Percentiles rank a stretch among this genome's conserved stretches.
These are phyloP conservation scores for Daldinia concentrica DNA, from an alignment of 495 filamentous ascomycete genomes.

Conservation along the genomic window DNA sequence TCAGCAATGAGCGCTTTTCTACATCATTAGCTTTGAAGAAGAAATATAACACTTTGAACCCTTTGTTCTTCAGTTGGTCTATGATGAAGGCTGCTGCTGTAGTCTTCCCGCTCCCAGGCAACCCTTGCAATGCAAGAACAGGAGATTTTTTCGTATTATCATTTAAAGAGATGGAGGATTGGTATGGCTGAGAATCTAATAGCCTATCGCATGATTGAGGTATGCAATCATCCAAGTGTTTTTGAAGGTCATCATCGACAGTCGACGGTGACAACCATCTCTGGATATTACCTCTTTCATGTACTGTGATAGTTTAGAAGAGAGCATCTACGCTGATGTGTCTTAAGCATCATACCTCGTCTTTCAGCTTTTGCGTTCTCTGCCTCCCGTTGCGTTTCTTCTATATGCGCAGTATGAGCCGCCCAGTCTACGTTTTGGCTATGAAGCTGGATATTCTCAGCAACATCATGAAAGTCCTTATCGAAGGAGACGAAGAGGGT, in stretches of 20 bases:
- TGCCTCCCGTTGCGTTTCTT: conserved; percentile 30
- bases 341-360: conserved; percentile 15
- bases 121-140: conserved; percentile 33
- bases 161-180: conserved; percentile 22
- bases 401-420: conserved; percentile 30
- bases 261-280: conserved; percentile 47
- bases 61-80: conserved; percentile 16
- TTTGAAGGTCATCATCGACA: conserved; percentile 41
- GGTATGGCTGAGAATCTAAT: conserved; percentile 23
- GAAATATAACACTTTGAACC: conserved; percentile 37
- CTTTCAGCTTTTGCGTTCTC: conserved; percentile 28
- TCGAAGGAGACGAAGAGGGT: conserved; percentile 38
- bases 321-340: neutral
- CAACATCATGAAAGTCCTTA: conserved; percentile 31
- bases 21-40: conserved; percentile 44
- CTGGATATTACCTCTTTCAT: conserved; percentile 33
- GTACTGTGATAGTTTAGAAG: conserved; percentile 26
- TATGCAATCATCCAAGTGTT: conserved; percentile 37
- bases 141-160: neutral
- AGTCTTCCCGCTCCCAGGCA: conserved; percentile 44
- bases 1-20: conserved; percentile 36
- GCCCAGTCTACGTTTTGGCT: conserved; percentile 37
- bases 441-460: conserved; percentile 30
- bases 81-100: conserved; percentile 41
- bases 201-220: conserved; percentile 40